These are phyloP conservation scores for Melampsora allii-populina DNA, from an alignment of 1,284 basidiomycete genomes.

Conservation along the genomic window DNA sequence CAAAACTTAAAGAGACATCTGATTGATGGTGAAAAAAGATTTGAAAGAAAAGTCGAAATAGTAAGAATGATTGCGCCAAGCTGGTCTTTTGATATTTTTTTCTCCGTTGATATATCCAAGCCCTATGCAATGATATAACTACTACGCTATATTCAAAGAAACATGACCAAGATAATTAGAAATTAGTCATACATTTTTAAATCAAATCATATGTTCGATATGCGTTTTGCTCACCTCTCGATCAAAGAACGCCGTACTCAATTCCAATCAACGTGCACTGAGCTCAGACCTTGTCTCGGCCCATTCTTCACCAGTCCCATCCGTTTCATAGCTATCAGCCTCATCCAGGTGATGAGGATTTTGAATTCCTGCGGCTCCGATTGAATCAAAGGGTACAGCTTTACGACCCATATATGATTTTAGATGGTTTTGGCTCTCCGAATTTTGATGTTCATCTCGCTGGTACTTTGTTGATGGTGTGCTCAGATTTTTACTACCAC, in stretches of 20 bases:
- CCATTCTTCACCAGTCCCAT: conserved; percentile 30
- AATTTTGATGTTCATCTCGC: conserved; percentile 8
- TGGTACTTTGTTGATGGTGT: conserved; percentile 12
- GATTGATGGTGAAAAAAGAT: no score
- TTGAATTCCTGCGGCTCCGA: neutral
- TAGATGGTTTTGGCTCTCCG: conserved; percentile 8
- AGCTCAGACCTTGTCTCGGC: conserved; percentile 38
- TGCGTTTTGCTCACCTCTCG: no score
- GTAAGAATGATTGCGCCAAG: no score
- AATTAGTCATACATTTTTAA: no score
- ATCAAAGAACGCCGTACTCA: neutral
- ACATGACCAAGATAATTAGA: no score
- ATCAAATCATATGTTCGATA: no score
- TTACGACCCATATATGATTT: neutral
- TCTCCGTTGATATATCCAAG: no score
- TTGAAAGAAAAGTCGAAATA: no score
- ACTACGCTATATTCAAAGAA: no score
- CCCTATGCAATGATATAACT: no score
- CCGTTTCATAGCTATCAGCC: neutral
- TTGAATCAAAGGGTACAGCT: conserved; percentile 8
- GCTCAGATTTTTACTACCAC: neutral
- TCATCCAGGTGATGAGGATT: neutral
- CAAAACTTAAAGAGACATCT: no score
- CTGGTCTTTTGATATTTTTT: no score
- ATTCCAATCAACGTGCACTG: conserved; percentile 5